Percentiles rank a stretch among this genome's conserved stretches.
Evolutionary conservation across 371 early-diverging fungal genomes (phyloP).

Genomic region (Nematocida major): DNA sequence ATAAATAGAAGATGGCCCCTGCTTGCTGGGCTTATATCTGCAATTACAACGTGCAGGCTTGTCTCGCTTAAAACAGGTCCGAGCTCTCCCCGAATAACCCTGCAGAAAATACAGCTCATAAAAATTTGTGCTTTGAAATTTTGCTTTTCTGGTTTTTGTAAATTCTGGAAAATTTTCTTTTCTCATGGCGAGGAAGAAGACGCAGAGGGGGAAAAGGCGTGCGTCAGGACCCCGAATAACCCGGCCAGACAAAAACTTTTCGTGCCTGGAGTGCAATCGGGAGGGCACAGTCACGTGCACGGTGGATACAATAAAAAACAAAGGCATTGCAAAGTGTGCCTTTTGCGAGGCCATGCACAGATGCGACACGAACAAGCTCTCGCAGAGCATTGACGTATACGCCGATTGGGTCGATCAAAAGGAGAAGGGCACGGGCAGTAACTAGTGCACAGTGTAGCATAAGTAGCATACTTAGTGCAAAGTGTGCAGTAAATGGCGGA

Average conservation of each 20-base stretch:
- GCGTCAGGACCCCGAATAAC: background rate
- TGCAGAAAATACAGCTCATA: slow-evolving; percentile 61
- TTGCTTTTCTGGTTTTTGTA: no score
- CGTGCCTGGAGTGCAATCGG: slow-evolving; percentile 47
- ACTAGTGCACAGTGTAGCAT: no score
- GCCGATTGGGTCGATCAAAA: slow-evolving; percentile 39
- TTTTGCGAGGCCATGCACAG: background rate
- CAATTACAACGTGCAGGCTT: slow-evolving; percentile 45
- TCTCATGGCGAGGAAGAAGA: slow-evolving; percentile 47
- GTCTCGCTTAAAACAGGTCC: slow-evolving; percentile 53
- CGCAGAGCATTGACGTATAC: slow-evolving; percentile 48
- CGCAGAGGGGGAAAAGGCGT: slow-evolving; percentile 8
- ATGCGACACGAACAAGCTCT: slow-evolving; percentile 25
- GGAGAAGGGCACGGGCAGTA: no score
- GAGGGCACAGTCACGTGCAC: slow-evolving; percentile 24
- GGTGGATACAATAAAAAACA: slow-evolving; percentile 25
- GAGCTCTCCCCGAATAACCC: slow-evolving; percentile 34
- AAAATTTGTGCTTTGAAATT: no score
- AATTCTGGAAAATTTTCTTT: slow-evolving; percentile 8
- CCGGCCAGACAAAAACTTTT: slow-evolving; percentile 28
- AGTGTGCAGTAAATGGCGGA: no score
- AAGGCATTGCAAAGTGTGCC: slow-evolving; percentile 20
- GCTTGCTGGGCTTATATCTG: slow-evolving; percentile 60
- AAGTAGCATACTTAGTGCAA: no score
- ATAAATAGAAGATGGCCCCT: slow-evolving; percentile 63